Evolutionary conservation across 139 green algal species (phyloP).

Genomic region (Medakamo hakoo): DNA sequence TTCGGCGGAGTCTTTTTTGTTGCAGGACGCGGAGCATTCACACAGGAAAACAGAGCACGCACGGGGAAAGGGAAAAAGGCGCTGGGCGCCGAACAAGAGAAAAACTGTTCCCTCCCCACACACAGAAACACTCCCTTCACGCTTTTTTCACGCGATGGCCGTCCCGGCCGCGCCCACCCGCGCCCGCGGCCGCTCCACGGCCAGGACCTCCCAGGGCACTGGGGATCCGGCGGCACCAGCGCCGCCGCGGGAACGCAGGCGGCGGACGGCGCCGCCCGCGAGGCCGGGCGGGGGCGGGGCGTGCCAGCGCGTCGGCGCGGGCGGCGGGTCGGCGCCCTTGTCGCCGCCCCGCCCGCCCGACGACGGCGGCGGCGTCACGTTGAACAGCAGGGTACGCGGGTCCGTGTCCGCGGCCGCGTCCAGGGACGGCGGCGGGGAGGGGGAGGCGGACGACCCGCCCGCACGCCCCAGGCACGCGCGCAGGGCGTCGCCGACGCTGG

Average conservation of each 20-base stretch:
- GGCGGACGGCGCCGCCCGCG: too few relatives aligned
- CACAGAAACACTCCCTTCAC: neutral
- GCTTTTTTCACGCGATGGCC: too few relatives aligned
- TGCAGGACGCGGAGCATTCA: too few relatives aligned
- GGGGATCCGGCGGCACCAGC: neutral
- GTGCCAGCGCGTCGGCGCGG: neutral
- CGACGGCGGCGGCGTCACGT: neutral
- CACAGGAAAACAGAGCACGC: neutral
- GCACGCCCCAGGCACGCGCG: too few relatives aligned
- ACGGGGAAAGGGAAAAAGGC: neutral
- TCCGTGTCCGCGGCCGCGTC: neutral
- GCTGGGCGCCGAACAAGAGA: too few relatives aligned
- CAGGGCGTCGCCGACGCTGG: too few relatives aligned
- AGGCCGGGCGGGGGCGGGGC: neutral
- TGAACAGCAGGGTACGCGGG: neutral
- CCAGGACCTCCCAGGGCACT: neutral
- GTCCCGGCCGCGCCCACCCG: neutral
- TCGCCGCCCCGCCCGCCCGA: neutral
- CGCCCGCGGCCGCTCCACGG: neutral
- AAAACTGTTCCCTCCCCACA: too few relatives aligned
- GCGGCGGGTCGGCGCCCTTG: neutral
- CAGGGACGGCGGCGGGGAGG: too few relatives aligned
- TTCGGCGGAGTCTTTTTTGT: slow-evolving; percentile 1
- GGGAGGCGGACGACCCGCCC: too few relatives aligned
- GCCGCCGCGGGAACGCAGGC: neutral